Conservation (phyloP, 176 grass and related monocot genomes). For the Leersia perrieri region DNA sequence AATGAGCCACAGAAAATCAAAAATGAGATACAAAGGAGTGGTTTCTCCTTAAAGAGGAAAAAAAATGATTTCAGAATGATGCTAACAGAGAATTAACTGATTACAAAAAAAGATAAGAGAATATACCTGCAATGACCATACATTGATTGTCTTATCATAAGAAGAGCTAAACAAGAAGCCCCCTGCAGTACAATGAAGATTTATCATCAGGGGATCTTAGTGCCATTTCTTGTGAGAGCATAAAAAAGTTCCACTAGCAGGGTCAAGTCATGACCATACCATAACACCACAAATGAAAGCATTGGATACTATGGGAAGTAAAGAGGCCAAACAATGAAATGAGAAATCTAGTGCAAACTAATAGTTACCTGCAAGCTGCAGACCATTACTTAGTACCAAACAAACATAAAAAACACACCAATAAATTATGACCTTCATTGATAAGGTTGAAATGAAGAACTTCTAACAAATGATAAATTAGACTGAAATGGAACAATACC, state of each 20-base stretch:
- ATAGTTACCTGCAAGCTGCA: neutral
- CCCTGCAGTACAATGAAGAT: slow-evolving; percentile 47
- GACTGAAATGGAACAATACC: neutral
- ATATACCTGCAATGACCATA: slow-evolving; percentile 85
- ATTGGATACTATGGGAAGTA: slow-evolving; percentile 11
- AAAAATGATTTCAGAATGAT: slow-evolving; percentile 12
- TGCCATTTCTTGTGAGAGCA: neutral
- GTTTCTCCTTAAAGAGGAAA: slow-evolving; percentile 26
- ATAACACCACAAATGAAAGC: neutral
- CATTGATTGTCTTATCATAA: slow-evolving; percentile 93
- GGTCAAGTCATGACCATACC: neutral
- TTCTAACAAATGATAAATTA: neutral
- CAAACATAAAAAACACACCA: neutral
- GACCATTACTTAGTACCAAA: neutral
- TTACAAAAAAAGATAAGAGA: slow-evolving; percentile 18
- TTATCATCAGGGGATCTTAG: slow-evolving; percentile 8
- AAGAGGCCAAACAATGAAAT: neutral
- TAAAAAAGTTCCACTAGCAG: neutral
- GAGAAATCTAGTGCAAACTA: neutral
- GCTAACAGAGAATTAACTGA: neutral
- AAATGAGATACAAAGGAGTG: neutral
- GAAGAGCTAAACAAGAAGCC: slow-evolving; percentile 93
- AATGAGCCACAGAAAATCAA: slow-evolving; percentile 11
- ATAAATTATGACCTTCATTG: neutral
- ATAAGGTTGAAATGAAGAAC: neutral